Evolutionary conservation across 495 filamentous ascomycete species (phyloP).

Genomic region (Xylaria longipes): DNA sequence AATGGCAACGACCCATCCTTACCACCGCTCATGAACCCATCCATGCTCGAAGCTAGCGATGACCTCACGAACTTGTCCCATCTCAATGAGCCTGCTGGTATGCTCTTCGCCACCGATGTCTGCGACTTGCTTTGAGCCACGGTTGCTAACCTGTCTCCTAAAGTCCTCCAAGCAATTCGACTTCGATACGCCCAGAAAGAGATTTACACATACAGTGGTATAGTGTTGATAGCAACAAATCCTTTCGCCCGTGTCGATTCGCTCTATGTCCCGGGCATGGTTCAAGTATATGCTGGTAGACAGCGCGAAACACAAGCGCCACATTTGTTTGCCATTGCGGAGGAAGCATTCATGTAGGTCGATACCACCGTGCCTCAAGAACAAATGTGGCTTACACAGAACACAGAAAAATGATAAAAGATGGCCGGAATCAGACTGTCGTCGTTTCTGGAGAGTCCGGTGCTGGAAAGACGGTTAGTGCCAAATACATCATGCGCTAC

Average conservation of each 20-base stretch:
- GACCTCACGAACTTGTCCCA: constrained; percentile 97
- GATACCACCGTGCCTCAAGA: constrained; percentile 8
- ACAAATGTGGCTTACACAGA: constrained; percentile 24
- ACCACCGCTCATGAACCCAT: constrained; percentile 96
- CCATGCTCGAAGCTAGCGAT: constrained; percentile 98
- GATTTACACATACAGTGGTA: constrained; percentile 99
- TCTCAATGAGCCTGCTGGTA: constrained; percentile 98
- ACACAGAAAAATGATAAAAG: constrained; percentile 92
- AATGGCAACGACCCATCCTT: constrained; percentile 71
- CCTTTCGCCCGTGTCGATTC: constrained; percentile 98
- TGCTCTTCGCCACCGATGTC: constrained; percentile 31
- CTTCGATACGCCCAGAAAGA: constrained; percentile 98
- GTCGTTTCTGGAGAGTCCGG: constrained; percentile 98
- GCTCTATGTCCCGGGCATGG: constrained; percentile 98
- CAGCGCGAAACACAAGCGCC: constrained; percentile 95
- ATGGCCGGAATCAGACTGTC: constrained; percentile 95
- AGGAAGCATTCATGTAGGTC: constrained; percentile 92
- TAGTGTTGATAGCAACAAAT: constrained; percentile 98
- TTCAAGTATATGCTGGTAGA: constrained; percentile 98
- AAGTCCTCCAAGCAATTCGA: constrained; percentile 96
- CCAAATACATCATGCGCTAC: constrained; percentile 99
- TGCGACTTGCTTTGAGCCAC: constrained; percentile 44
- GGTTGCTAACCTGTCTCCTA: constrained; percentile 29
- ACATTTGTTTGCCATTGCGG: constrained; percentile 97
- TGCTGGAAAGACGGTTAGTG: constrained; percentile 98